Base-by-base conservation (phyloP, 495 filamentous ascomycete genomes). In the Xeromyces bisporus region DNA sequence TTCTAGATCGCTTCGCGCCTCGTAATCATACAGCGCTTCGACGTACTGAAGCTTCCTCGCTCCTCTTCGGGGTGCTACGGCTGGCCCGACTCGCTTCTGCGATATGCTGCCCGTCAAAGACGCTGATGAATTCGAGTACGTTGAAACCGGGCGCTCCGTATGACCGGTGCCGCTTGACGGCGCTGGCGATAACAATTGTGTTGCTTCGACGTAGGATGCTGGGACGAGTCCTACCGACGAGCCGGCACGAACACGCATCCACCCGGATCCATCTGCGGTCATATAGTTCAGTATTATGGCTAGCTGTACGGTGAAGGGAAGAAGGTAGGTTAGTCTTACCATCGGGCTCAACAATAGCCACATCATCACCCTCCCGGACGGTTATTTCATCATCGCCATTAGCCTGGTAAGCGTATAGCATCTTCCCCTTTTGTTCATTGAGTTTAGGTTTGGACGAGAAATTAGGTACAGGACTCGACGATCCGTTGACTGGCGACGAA, bases 11-110 rank as follows among this genome's bases (percentile, higher is more conserved):
- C 75, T 85, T 38, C 79, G 70, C 6, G 87, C 82, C 36, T 75
- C 62, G 47, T 97, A 97, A 17, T 87, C 83, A 44, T 94, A 97
- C 48, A 94, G 23, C 2, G 89, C 89, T 48, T 92, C 81, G 5
- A 89, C 86, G 40, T 94, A 91, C 45, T 78, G 79, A n/a, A 93
- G 56, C 44, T 92, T 92, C 73, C 92, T 93, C 9, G 85, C 89
- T 7, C 86, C 87, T 6, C 87, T 70, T 40, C 79, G 77, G 7
- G 89, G 89, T 14, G 86, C 91, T 9, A 97, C 89, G 0, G 77
- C 85, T 0, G 89, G 89, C 0, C 89, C 89, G 44, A 92, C 80
- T 53, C 89, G 91, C 59, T 91, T 93, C 2, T 44, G 34, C 7
- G 51, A 46, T 3, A 56, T 49, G 29, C 67, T 65, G 11, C 73